Conservation (phyloP, 2,329 filamentous ascomycete species). For the Beauveria medogensis region DNA sequence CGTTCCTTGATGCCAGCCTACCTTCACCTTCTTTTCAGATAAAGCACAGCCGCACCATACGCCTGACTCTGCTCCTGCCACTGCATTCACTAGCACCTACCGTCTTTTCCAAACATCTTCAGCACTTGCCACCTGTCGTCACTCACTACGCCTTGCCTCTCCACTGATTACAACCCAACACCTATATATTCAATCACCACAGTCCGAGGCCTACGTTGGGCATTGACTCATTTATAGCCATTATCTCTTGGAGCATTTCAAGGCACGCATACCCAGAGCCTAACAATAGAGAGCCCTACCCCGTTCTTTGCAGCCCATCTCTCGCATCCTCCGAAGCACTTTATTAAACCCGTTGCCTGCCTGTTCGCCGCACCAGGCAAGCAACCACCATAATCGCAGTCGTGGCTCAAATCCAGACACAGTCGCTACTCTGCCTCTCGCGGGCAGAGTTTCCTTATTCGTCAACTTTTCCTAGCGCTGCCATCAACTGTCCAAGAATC, state of each 20-base stretch:
- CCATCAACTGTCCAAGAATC: not conserved
- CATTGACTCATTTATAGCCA: constrained; percentile 7
- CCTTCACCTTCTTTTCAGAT: constrained; percentile 2
- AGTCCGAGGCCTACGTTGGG: constrained; percentile 1
- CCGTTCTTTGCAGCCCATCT: not conserved
- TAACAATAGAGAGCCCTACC: not conserved
- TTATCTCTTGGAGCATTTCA: not conserved
- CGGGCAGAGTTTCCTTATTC: constrained; percentile 30
- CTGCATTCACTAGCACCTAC: not conserved
- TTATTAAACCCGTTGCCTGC: constrained; percentile 6
- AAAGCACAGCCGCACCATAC: not conserved
- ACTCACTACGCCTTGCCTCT: not conserved
- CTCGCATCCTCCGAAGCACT: not conserved
- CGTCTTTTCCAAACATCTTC: not conserved
- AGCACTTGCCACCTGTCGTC: not conserved
- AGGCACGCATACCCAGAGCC: not conserved
- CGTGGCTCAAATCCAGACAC: constrained; percentile 36
- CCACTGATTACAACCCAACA: constrained; percentile 8
- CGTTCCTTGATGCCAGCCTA: constrained; percentile 4
- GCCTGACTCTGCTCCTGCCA: not conserved
- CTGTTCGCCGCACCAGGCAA: constrained; percentile 10
- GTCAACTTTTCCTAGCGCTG: constrained; percentile 2
- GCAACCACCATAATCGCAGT: constrained; percentile 22
- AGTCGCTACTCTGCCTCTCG: constrained; percentile 33
- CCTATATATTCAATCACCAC: not conserved